These are phyloP conservation scores for Epichloe amarillans DNA, from an alignment of 2,329 filamentous ascomycete genomes.

Conservation along the genomic window DNA sequence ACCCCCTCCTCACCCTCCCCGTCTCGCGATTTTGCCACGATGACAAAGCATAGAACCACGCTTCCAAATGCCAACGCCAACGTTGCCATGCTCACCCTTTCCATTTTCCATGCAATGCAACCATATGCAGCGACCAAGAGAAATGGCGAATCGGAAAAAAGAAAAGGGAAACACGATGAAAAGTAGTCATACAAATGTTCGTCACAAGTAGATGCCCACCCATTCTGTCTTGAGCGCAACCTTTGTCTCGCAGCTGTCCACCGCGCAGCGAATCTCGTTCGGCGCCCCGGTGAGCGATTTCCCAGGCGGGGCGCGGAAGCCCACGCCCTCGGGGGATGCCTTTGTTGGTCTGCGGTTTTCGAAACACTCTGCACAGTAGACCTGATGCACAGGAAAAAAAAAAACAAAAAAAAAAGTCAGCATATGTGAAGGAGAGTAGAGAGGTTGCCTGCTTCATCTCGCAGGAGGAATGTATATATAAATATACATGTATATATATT, in stretches of 20 bases:
- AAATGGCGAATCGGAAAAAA: neutral
- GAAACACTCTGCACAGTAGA: conserved; percentile 50
- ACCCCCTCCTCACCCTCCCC: neutral
- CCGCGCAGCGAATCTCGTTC: conserved; percentile 36
- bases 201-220: conserved; percentile 45
- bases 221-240: conserved; percentile 41
- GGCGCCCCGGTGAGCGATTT: conserved; percentile 12
- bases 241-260: conserved; percentile 42
- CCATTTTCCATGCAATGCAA: neutral
- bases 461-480: neutral
- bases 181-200: neutral
- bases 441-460: neutral
- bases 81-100: neutral
- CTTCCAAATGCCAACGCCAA: neutral
- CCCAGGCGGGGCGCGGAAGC: conserved; percentile 24
- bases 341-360: conserved; percentile 37
- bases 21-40: neutral
- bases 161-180: neutral
- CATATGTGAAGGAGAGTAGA: neutral
- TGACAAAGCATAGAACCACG: neutral
- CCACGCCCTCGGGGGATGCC: conserved; percentile 18
- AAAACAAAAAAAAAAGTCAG: neutral
- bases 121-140: neutral
- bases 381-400: conserved; percentile 27
- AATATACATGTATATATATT: conserved; percentile 13